Conservation (phyloP, 2,329 filamentous ascomycete genomes). For the Claviceps cyperi region DNA sequence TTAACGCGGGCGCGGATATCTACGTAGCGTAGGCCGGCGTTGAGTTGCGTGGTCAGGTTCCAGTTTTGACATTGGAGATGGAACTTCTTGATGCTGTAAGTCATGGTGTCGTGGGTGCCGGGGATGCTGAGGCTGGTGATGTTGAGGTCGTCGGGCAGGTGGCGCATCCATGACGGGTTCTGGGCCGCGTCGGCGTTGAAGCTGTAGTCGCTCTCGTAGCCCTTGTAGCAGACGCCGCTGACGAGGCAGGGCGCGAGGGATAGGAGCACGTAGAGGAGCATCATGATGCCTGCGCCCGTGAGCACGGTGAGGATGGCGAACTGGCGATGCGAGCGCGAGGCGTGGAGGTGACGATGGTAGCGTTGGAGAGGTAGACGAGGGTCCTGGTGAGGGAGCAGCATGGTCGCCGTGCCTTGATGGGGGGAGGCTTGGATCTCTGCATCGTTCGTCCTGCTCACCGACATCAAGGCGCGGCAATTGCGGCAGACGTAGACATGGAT, state of each 20-base stretch:
- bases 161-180: slow-evolving; percentile 28
- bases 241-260: slow-evolving; percentile 15
- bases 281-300: background rate
- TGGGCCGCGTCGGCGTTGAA: slow-evolving; percentile 25
- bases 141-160: slow-evolving; percentile 24
- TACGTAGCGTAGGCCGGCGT: slow-evolving; percentile 33
- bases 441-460: too few relatives aligned
- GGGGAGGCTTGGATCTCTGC: too few relatives aligned
- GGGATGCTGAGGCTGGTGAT: slow-evolving; percentile 33
- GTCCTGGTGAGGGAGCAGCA: background rate
- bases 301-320: slow-evolving; percentile 1
- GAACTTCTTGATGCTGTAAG: slow-evolving; percentile 23
- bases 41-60: slow-evolving; percentile 28
- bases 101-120: slow-evolving; percentile 40
- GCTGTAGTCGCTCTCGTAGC: slow-evolving; percentile 21
- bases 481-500: too few relatives aligned
- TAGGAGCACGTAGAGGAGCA: slow-evolving; percentile 10
- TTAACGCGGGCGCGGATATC: slow-evolving; percentile 32
- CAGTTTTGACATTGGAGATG: slow-evolving; percentile 33
- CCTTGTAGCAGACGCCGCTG: slow-evolving; percentile 15
- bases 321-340: background rate
- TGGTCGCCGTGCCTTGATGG: background rate
- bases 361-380: background rate
- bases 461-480: too few relatives aligned
- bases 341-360: background rate